Conservation (phyloP, 2,329 filamentous ascomycete species). For the Cytospora paraplurivora region DNA sequence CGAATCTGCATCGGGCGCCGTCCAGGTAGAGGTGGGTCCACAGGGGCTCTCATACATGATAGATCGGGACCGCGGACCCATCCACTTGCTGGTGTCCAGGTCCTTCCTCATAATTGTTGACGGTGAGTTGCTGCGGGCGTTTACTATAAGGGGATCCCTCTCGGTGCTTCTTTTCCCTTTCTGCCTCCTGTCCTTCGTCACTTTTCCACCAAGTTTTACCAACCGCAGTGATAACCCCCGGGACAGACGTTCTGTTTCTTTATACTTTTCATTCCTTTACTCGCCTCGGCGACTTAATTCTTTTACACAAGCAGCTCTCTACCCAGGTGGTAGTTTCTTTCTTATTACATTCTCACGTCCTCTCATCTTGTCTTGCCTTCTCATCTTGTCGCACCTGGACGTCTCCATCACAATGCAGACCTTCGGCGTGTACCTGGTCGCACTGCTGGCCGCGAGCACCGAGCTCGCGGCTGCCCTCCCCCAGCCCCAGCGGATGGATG, state of each 20-base stretch:
- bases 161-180: not conserved
- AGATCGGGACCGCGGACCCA: conserved; percentile 18
- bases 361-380: not conserved
- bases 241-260: conserved; percentile 5
- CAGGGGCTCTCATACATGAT: conserved; percentile 7
- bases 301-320: conserved; percentile 7
- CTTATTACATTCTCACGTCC: not conserved
- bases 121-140: not conserved
- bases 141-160: conserved; percentile 1
- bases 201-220: conserved; percentile 3
- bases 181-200: conserved; percentile 1
- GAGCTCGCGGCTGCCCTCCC: conserved; percentile 30
- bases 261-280: conserved; percentile 7
- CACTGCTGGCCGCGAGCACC: conserved; percentile 28
- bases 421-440: conserved; percentile 27
- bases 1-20: not conserved
- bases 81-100: conserved; percentile 2
- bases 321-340: conserved; percentile 26
- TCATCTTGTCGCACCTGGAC: not conserved
- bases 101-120: conserved; percentile 9
- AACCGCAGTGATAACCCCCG: conserved; percentile 4
- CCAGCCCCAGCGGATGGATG: conserved; percentile 28
- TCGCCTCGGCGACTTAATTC: not conserved
- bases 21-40: conserved; percentile 11
- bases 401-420: conserved; percentile 23